Percentiles rank a stretch among this genome's conserved stretches.
Evolutionary conservation across 768 basidiomycete species (phyloP).

Genomic region (Candolleomyces aberdarensis): DNA sequence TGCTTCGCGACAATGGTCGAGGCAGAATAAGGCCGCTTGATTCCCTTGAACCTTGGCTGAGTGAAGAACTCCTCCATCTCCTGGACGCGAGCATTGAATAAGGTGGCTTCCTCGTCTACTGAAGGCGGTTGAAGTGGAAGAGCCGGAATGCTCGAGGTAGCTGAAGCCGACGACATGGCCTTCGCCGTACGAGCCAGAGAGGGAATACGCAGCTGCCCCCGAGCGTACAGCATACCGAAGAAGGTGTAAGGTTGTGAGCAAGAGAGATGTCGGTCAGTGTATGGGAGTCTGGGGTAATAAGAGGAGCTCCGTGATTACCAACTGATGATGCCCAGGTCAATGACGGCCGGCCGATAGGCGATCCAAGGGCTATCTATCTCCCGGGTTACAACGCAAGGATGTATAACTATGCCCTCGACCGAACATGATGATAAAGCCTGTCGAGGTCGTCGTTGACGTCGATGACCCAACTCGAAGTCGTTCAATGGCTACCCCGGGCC

Average conservation of each 20-base stretch:
- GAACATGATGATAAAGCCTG: too few species aligned
- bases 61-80: constrained; percentile 72
- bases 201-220: constrained; percentile 22
- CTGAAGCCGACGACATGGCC: constrained; percentile 32
- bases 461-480: too few species aligned
- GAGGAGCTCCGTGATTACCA: constrained; percentile 1
- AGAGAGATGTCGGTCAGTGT: too few species aligned
- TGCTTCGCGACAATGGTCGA: constrained; percentile 84
- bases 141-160: constrained; percentile 24
- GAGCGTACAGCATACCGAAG: constrained; percentile 27
- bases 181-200: constrained; percentile 26
- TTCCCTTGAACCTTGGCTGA: constrained; percentile 65
- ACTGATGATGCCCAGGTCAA: neutral
- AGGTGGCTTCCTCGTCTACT: constrained; percentile 49
- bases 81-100: constrained; percentile 59
- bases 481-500: too few species aligned
- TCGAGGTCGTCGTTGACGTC: too few species aligned
- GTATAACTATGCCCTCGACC: neutral
- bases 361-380: neutral
- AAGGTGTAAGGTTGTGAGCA: neutral
- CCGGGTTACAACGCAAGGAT: neutral
- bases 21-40: constrained; percentile 79
- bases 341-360: neutral
- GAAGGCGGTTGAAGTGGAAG: constrained; percentile 62
- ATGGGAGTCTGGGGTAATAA: neutral